Conservation (phyloP, 805 yeast genomes). For the Kluyveromyces starmeri region DNA sequence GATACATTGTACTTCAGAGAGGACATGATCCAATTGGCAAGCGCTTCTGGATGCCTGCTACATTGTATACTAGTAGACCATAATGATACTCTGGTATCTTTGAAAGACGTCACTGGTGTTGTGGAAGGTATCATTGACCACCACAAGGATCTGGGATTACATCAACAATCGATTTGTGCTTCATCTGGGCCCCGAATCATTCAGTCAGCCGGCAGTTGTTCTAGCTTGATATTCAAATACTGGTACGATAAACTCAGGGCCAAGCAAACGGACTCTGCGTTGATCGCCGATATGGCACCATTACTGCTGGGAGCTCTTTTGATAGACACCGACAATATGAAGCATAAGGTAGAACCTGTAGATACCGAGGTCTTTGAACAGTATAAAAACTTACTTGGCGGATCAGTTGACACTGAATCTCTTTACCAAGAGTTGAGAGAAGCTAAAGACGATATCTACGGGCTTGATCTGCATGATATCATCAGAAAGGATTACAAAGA, state of each 20-base stretch:
- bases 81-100: constrained; percentile 52
- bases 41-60: constrained; percentile 13
- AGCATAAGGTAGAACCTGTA: constrained; percentile 48
- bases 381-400: constrained; percentile 27
- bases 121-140: constrained; percentile 74
- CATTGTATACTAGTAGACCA: constrained; percentile 73
- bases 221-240: constrained; percentile 59
- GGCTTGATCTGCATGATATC: constrained; percentile 51
- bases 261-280: constrained; percentile 9
- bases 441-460: constrained; percentile 56
- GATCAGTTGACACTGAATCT: constrained; percentile 11
- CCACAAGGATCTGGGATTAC: constrained; percentile 62
- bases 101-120: constrained; percentile 23
- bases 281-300: constrained; percentile 32
- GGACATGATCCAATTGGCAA: constrained; percentile 38
- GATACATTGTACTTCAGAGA: constrained; percentile 55
- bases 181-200: constrained; percentile 49
- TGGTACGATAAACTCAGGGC: constrained; percentile 33
- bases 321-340: constrained; percentile 66
- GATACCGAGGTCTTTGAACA: constrained; percentile 41
- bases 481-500: constrained; percentile 80
- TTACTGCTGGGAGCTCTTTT: constrained; percentile 60
- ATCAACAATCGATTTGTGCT: constrained; percentile 30
- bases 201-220: constrained; percentile 64
- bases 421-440: constrained; percentile 31